phyloP scores from a whole-genome alignment of 2,329 filamentous ascomycete genomes.

The Sclerotinia glacialis region DNA sequence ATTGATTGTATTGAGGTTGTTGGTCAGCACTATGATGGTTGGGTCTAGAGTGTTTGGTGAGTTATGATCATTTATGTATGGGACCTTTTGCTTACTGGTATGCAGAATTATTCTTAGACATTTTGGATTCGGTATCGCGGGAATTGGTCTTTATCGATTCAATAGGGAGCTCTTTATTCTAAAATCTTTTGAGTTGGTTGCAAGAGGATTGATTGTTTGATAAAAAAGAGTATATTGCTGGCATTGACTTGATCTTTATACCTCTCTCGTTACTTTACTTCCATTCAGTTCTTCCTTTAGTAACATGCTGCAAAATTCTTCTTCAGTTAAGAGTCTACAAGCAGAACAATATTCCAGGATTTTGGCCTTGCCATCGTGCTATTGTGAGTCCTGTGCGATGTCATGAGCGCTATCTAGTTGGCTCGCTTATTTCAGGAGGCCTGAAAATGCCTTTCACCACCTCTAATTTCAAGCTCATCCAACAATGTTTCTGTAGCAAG shows the following conservation, averaged over 20 bases:
- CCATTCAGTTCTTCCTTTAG: not conserved
- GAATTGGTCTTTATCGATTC: not conserved
- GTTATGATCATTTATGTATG: not conserved
- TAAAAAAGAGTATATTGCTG: too few relatives aligned
- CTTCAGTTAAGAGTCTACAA: not conserved
- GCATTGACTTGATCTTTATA: not conserved
- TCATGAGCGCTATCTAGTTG: not conserved
- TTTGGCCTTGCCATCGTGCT: not conserved
- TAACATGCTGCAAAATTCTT: not conserved
- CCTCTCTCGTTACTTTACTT: not conserved
- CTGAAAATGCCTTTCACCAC: too few relatives aligned
- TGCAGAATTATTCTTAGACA: not conserved
- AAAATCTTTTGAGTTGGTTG: too few relatives aligned
- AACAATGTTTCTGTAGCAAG: not conserved
- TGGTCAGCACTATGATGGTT: not conserved
- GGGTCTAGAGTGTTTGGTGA: not conserved
- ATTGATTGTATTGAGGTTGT: not conserved
- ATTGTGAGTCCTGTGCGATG: not conserved
- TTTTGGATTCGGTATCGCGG: not conserved
- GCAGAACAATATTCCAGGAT: not conserved
- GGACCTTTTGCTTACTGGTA: slow-evolving; percentile 3
- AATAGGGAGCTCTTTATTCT: too few relatives aligned
- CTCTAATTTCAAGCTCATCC: not conserved
- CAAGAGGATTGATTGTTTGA: not conserved
- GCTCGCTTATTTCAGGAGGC: slow-evolving; percentile 11